Base-by-base conservation (phyloP, 148 eudicot genomes). In the Fagopyrum tataricum region DNA sequence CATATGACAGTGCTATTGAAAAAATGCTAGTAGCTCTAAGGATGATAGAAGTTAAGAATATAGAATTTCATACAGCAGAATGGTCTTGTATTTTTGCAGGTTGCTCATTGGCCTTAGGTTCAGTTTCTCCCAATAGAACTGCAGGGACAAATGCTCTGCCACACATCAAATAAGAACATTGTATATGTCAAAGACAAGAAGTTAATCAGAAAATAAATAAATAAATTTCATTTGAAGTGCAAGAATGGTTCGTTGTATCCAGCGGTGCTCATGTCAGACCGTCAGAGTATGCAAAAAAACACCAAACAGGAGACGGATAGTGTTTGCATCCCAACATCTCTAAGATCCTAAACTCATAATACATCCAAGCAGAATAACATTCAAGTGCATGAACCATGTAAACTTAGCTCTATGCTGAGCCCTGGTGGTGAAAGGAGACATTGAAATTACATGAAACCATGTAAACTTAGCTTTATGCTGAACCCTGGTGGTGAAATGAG, bases 81-180 rank as follows among this genome's bases (percentile, higher is more conserved):
- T 79, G 91, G 24, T 91, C 98, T 78, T 81, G 96, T 56, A 77
- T 52, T 88, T 86, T 94, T 58, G 91, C 61, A 39, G 92, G 83
- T 79, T 86, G 95, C 71, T 94, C 98, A 79, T 80, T 85, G 71
- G 44, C 81, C 83, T 94, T 94, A 47, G 89, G 76, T 75, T 94
- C 96, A 47, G 93, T 80, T 81, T 91, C 98, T 72, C 98, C 98
- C 81, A 94, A 80, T 74, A 94, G 79, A 59, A 94, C 97, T 24
- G 97, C 98, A n/a, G 98, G 98, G 74, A 94, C 98, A 87, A 89
- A 91, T 75, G 98, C 98, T 80, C 98, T 94, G 86, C 48, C 66
- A 72, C 73, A 73, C 51, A 70, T 70, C 52, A 70, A 43, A 76
- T 39, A 81, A 61, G 51, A 75, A 37, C 37, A 64, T 37, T 37